Percentiles rank a stretch among this genome's conserved stretches.
phyloP scores from a whole-genome alignment of 768 basidiomycete species.

The Leccinum variicolor region DNA sequence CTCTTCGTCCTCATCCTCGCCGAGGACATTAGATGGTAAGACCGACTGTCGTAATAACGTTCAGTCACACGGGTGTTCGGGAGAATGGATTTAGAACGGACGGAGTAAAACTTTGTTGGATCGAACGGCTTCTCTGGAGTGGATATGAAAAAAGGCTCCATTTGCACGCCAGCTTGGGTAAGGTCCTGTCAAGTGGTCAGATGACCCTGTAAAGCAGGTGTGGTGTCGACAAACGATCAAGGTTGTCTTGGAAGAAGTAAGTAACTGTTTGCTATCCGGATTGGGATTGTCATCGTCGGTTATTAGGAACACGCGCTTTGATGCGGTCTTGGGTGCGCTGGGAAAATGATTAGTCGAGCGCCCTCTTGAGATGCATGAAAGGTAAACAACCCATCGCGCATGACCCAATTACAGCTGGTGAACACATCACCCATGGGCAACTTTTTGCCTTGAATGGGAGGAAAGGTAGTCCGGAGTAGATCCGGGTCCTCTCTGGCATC shows the following conservation, averaged over 20 bases:
- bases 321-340: slow-evolving; percentile 82
- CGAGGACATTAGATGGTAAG: slow-evolving; percentile 48
- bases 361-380: slow-evolving; percentile 14
- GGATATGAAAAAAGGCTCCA: slow-evolving; percentile 90
- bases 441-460: slow-evolving; percentile 53
- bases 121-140: slow-evolving; percentile 67
- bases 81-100: slow-evolving; percentile 32
- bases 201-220: background rate
- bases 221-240: slow-evolving; percentile 47
- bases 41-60: slow-evolving; percentile 45
- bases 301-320: slow-evolving; percentile 91
- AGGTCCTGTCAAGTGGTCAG: slow-evolving; percentile 57
- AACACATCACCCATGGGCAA: slow-evolving; percentile 88
- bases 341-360: background rate
- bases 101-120: slow-evolving; percentile 73
- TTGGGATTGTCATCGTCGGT: slow-evolving; percentile 65
- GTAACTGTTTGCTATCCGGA: slow-evolving; percentile 52
- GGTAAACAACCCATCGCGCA: slow-evolving; percentile 72
- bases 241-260: slow-evolving; percentile 69
- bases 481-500: slow-evolving; percentile 64
- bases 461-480: slow-evolving; percentile 57
- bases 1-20: slow-evolving; percentile 42
- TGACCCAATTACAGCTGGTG: slow-evolving; percentile 83
- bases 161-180: slow-evolving; percentile 67
- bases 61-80: slow-evolving; percentile 5